A percentile compares a stretch with the other conserved stretches of the same genome.
These are phyloP conservation scores for Pelargonium myrrhifolium DNA, from an alignment of 441 rosid genomes.

Conservation along the genomic window DNA sequence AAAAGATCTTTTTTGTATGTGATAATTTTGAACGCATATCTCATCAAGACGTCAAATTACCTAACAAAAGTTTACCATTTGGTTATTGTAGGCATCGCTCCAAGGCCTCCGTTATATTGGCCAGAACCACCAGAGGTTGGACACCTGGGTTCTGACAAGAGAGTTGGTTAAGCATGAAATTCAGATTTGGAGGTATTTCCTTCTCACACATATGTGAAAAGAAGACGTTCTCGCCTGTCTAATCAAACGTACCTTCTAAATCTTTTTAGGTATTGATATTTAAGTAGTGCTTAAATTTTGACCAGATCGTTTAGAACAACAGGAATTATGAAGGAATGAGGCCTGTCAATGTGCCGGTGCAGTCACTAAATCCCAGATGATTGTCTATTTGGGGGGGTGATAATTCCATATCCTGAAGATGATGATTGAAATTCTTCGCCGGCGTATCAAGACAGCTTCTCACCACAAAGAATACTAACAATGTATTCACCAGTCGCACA, in stretches of 20 bases:
- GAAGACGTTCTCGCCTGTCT: background rate
- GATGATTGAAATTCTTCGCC: background rate
- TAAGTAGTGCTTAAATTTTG: background rate
- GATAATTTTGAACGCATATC: background rate
- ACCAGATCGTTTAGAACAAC: background rate
- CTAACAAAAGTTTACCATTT: background rate
- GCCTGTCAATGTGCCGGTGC: background rate
- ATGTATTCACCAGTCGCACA: too few relatives aligned
- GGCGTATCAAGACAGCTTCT: too few relatives aligned
- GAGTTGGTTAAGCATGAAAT: slow-evolving; percentile 11
- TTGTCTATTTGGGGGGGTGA: background rate
- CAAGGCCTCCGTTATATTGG: background rate
- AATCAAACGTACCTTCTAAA: background rate
- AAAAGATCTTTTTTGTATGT: background rate
- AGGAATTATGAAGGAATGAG: background rate
- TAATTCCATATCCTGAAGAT: background rate
- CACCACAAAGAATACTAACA: too few relatives aligned
- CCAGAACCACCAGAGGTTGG: background rate
- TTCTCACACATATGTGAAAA: background rate
- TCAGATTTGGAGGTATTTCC: slow-evolving; percentile 12
- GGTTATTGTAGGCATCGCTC: background rate
- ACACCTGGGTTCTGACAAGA: slow-evolving; percentile 4
- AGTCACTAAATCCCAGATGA: background rate
- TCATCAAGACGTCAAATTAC: background rate
- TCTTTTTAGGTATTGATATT: background rate